These are phyloP conservation scores for Purpureocillium takamizusanense DNA, from an alignment of 2,329 filamentous ascomycete genomes.

Conservation along the genomic window DNA sequence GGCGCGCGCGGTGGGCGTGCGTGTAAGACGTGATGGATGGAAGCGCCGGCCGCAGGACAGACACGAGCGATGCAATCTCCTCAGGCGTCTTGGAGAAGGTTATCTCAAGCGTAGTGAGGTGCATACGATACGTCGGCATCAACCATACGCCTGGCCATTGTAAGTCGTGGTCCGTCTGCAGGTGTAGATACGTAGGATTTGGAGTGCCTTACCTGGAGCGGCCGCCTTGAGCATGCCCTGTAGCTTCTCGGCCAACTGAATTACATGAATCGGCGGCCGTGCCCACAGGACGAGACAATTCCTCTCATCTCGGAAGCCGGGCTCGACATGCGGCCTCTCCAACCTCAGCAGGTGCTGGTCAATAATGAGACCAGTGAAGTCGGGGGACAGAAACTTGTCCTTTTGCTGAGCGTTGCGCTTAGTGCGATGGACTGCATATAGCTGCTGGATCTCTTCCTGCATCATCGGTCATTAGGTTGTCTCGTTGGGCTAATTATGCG, in stretches of 20 bases:
- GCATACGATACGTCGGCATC: conserved; percentile 70
- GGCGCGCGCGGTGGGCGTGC: conserved; percentile 56
- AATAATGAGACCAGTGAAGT: conserved; percentile 62
- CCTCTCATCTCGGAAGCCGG: conserved; percentile 63
- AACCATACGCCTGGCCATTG: conserved; percentile 62
- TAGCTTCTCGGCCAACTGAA: conserved; percentile 56
- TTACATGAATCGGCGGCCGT: conserved; percentile 64
- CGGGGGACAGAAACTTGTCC: conserved; percentile 58
- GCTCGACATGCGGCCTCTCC: conserved; percentile 52
- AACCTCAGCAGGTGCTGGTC: conserved; percentile 69
- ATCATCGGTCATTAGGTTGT: background rate
- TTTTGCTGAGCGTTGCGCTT: conserved; percentile 70
- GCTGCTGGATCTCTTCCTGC: conserved; percentile 57
- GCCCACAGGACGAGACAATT: conserved; percentile 87
- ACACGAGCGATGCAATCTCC: conserved; percentile 57
- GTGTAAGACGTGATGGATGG: conserved; percentile 57
- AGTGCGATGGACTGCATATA: conserved; percentile 66
- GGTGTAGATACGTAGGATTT: background rate
- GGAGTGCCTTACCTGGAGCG: conserved; percentile 55
- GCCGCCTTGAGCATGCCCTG: conserved; percentile 56
- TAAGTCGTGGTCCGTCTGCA: background rate
- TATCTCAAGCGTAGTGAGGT: conserved; percentile 79
- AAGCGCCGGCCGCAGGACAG: conserved; percentile 45
- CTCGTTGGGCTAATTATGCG: too few relatives aligned
- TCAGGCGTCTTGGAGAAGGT: conserved; percentile 66